Evolutionary conservation across 2,329 filamentous ascomycete species (phyloP), one percentile per base, ranked within the genome.

Genomic region (Amesomyces nigricolor): DNA sequence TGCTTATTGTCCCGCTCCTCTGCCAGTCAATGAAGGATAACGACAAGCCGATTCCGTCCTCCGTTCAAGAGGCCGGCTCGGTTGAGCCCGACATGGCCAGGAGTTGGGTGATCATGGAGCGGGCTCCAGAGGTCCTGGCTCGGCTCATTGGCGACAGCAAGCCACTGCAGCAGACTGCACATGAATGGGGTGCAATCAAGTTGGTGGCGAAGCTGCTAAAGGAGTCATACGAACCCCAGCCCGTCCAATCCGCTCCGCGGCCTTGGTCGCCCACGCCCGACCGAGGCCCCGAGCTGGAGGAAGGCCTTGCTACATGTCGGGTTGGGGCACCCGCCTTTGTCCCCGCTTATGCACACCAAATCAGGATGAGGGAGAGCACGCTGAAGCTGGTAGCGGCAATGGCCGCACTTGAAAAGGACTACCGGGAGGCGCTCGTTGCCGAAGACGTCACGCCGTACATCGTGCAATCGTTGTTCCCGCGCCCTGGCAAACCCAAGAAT

Each of bases 331-430:
- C 74, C n/a, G 86, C 87, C 4, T 78, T 85, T 55, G 76, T 84
- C 26, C 77, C 81, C 2, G 69, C 71, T 64, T 79, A 77, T 65
- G 82, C 70, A 61, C 89, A 95, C 69, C 83, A 85, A 22, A 85
- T 91, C 70, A 86, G 79, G 62, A 80, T 91, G 61, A 83, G 94
- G 52, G 88, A 92, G 69, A 86, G 82, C 48, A 81, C 85, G 1
- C 73, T 97, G 16, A 85, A 86, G 65, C 91, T 90, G 1, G 74
- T 97, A 54, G 88, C 88, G n/a, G 87, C 90, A 2, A 75, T 97
- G 49, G 83, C 88, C 1, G 83, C 88, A 2, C 86, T 87, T 63
- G 90, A 91, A 64, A 91, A 97, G 63, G 83, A 88, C 22, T 89
- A 92, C 66, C 81, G 91, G 43, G 95, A 95, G 66, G 79, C 81